These are phyloP conservation scores for Trichosporon sp. DNA, from an alignment of 1,284 basidiomycete species.

Conservation along the genomic window DNA sequence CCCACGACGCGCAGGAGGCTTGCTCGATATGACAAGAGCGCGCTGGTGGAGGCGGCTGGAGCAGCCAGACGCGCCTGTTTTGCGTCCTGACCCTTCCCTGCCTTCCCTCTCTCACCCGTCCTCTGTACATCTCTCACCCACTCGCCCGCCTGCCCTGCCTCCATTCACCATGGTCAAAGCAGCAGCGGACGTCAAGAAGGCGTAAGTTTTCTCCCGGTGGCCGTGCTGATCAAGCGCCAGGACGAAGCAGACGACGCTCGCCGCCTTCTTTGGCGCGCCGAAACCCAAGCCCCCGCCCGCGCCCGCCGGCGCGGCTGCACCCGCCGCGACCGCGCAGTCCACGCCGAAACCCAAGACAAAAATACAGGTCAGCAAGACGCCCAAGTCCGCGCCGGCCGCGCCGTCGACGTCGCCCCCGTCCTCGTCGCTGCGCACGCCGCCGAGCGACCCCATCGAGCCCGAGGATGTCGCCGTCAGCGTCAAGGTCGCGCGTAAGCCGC, in stretches of 20 bases:
- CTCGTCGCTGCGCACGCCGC: constrained; percentile 29
- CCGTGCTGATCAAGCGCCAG: constrained; percentile 15
- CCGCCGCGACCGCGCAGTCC: no score
- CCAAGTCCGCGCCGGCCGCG: constrained; percentile 11
- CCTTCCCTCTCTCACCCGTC: not conserved
- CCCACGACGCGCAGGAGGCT: not conserved
- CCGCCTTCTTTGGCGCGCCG: constrained; percentile 49
- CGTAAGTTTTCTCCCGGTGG: not conserved
- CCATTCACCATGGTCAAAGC: constrained; percentile 4
- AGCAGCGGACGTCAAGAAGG: constrained; percentile 2
- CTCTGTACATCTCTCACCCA: not conserved
- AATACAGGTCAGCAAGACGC: constrained; percentile 4
- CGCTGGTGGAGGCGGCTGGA: constrained; percentile 2
- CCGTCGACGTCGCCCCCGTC: constrained; percentile 16
- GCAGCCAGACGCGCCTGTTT: constrained; percentile 2
- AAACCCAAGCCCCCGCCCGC: constrained; percentile 26
- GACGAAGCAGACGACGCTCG: constrained; percentile 48
- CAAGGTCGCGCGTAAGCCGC: constrained; percentile 1
- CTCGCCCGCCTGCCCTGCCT: not conserved
- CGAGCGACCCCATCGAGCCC: constrained; percentile 26
- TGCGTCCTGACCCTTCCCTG: not conserved
- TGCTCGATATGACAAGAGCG: not conserved
- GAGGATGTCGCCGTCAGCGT: constrained; percentile 21
- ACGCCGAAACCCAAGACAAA: not conserved
- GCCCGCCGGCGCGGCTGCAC: not conserved